Conservation (phyloP, 2,329 filamentous ascomycete genomes). For the Claviceps capensis region DNA sequence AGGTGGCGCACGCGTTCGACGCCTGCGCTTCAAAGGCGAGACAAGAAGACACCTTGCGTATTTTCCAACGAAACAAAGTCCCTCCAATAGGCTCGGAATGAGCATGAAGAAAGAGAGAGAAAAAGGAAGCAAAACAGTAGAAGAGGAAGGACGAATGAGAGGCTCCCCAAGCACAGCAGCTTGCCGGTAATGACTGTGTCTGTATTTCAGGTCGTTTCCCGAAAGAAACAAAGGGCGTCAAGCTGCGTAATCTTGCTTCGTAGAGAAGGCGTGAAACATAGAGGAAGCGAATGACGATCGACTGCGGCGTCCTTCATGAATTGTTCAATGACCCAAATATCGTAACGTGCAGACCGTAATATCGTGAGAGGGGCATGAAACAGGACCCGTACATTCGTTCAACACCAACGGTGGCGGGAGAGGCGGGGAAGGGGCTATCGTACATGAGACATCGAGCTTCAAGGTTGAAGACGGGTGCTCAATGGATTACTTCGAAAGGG, state of each 20-base stretch:
- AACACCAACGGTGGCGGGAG: conserved; percentile 5
- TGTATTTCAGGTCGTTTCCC: neutral
- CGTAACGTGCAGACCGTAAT: conserved; percentile 10
- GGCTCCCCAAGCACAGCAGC: neutral
- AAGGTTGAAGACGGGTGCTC: conserved; percentile 7
- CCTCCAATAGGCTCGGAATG: neutral
- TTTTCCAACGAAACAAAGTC: conserved; percentile 2
- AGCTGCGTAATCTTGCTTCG: neutral
- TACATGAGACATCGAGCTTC: conserved; percentile 9
- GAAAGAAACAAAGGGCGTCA: neutral
- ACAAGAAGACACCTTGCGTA: neutral
- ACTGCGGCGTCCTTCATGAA: conserved; percentile 3
- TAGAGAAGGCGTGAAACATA: neutral
- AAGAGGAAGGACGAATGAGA: too few species aligned
- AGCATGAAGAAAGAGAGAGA: neutral
- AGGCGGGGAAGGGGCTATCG: conserved; percentile 9
- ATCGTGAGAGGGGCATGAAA: conserved; percentile 11
- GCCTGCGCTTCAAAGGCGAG: neutral
- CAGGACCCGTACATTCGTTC: conserved; percentile 9
- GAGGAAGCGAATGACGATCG: conserved; percentile 1
- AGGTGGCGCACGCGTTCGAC: neutral
- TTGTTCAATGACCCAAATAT: conserved; percentile 5
- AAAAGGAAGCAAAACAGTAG: neutral
- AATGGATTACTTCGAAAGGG: conserved; percentile 65
- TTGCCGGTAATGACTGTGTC: neutral